These are phyloP conservation scores for Ailanthus altissimus DNA, from an alignment of 345 rosid genomes.

Conservation along the genomic window DNA sequence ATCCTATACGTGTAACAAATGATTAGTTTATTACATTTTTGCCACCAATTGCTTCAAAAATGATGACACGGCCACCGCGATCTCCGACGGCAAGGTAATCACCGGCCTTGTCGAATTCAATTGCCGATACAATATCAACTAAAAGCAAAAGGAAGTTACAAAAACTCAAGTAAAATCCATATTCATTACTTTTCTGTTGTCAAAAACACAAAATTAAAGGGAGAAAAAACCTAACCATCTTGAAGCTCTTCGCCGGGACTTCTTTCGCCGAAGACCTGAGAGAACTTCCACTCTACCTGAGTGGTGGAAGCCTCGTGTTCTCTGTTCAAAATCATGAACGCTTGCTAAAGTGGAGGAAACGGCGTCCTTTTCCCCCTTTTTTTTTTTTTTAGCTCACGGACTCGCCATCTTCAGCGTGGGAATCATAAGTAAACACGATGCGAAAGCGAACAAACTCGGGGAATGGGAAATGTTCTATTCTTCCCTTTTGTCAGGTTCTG, in stretches of 20 bases:
- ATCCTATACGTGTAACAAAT: not conserved
- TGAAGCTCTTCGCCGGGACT: conserved; percentile 52
- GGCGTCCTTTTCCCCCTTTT: no score
- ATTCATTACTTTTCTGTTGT: not conserved
- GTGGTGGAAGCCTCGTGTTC: conserved; percentile 17
- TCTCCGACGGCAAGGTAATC: conserved; percentile 66
- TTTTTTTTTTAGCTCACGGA: not conserved
- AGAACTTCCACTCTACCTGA: conserved; percentile 56
- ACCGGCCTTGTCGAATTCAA: conserved; percentile 59
- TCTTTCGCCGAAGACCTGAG: conserved; percentile 58
- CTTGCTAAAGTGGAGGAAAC: not conserved
- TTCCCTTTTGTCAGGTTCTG: not conserved
- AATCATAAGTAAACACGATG: not conserved
- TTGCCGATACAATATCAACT: conserved; percentile 55
- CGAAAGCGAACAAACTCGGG: not conserved
- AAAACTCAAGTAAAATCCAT: not conserved
- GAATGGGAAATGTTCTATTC: not conserved
- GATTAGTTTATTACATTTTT: conserved; percentile 30
- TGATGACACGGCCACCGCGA: conserved; percentile 60
- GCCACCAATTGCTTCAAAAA: conserved; percentile 46
- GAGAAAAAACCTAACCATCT: conserved; percentile 43
- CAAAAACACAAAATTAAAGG: not conserved
- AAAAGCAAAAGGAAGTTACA: not conserved
- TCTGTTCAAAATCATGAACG: conserved; percentile 32
- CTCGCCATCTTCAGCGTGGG: not conserved